Evolutionary conservation across 768 basidiomycete species (phyloP).

Genomic region (Podaxis sp.): DNA sequence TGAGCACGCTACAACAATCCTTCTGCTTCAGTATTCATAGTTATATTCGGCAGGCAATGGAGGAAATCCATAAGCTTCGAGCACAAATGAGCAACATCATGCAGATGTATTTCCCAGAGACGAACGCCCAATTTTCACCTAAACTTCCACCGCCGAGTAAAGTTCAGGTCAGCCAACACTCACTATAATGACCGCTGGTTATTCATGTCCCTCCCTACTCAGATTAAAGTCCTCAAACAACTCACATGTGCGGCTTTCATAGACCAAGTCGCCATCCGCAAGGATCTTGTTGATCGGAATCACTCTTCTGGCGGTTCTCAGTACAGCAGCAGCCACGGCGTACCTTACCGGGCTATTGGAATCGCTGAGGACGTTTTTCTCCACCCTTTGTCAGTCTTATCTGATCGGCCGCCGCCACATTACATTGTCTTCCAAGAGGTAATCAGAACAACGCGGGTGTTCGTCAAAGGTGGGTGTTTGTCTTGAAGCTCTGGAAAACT

Average conservation of each 20-base stretch:
- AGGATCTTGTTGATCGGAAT: conserved; percentile 67
- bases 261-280: conserved; percentile 91
- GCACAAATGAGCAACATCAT: conserved; percentile 88
- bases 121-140: conserved; percentile 57
- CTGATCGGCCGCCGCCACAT: conserved; percentile 72
- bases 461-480: conserved; percentile 68
- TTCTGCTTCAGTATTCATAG: neutral
- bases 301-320: conserved; percentile 56
- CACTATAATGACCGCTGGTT: neutral
- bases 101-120: conserved; percentile 68
- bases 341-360: conserved; percentile 81
- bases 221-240: conserved; percentile 91
- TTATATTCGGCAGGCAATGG: conserved; percentile 73
- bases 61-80: conserved; percentile 95
- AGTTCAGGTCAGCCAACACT: conserved; percentile 56
- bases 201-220: conserved; percentile 10
- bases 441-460: conserved; percentile 69
- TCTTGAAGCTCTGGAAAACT: neutral
- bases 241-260: conserved; percentile 88
- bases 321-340: conserved; percentile 72
- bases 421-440: conserved; percentile 85
- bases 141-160: conserved; percentile 76
- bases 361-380: conserved; percentile 87
- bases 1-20: conserved; percentile 28
- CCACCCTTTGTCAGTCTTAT: conserved; percentile 85